These are phyloP conservation scores for Candida insectalens DNA, from an alignment of 805 yeast species.

Conservation along the genomic window DNA sequence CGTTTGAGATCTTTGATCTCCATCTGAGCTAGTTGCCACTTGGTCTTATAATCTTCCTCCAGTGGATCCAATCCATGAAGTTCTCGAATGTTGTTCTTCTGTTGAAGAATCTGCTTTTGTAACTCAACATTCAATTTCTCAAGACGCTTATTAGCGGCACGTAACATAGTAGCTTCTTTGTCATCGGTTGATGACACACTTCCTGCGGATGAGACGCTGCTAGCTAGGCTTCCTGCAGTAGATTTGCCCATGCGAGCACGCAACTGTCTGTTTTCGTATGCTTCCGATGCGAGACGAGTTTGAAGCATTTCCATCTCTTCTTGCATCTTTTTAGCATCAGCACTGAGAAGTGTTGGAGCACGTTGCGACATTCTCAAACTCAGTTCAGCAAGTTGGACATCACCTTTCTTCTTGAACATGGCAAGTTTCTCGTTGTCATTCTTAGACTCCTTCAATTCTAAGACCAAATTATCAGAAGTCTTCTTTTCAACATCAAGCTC, in stretches of 20 bases:
- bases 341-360: slow-evolving; percentile 1
- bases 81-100: slow-evolving; percentile 20
- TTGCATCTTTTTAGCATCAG: slow-evolving; percentile 22
- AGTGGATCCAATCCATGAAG: slow-evolving; percentile 21
- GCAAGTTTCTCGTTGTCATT: slow-evolving; percentile 25
- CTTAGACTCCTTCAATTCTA: slow-evolving; percentile 19
- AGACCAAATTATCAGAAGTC: slow-evolving; percentile 14
- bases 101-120: slow-evolving; percentile 25
- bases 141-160: slow-evolving; percentile 22
- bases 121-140: slow-evolving; percentile 23
- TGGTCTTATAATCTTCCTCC: slow-evolving; percentile 28
- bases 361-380: slow-evolving; percentile 20
- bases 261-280: slow-evolving; percentile 44
- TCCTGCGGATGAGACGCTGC: slow-evolving; percentile 1
- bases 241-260: slow-evolving; percentile 32
- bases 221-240: slow-evolving; percentile 6
- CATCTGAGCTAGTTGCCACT: slow-evolving; percentile 37
- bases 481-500: slow-evolving; percentile 21
- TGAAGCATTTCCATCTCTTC: slow-evolving; percentile 54
- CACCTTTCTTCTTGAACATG: slow-evolving; percentile 21
- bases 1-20: slow-evolving; percentile 25
- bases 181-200: background rate
- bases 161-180: slow-evolving; percentile 16
- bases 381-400: slow-evolving; percentile 24
- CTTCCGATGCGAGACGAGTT: slow-evolving; percentile 55